Conservation (phyloP, 2,329 filamentous ascomycete genomes). For the Botrytis cinerea region DNA sequence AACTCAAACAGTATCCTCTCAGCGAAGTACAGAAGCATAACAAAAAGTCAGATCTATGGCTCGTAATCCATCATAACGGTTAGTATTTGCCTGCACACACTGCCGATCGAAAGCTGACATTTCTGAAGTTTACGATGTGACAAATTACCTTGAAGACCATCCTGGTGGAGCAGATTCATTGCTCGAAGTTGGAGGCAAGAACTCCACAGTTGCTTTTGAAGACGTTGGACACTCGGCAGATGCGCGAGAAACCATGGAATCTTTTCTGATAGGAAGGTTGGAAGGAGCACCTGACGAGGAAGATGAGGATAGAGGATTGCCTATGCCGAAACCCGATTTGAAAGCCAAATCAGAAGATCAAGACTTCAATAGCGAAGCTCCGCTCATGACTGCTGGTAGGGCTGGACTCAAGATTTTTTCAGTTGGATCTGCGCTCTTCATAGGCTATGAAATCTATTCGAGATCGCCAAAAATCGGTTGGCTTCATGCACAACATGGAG, state of each 20-base stretch:
- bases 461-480: conserved; percentile 24
- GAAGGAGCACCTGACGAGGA: conserved; percentile 26
- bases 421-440: conserved; percentile 15
- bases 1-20: conserved; percentile 31
- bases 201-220: conserved; percentile 79
- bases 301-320: conserved; percentile 23
- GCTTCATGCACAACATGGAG: conserved; percentile 40
- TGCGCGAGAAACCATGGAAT: conserved; percentile 28
- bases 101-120: neutral
- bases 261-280: conserved; percentile 25
- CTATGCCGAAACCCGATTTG: conserved; percentile 26
- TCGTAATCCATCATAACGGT: conserved; percentile 59
- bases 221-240: conserved; percentile 75
- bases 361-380: conserved; percentile 22
- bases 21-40: conserved; percentile 54
- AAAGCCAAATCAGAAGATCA: conserved; percentile 18
- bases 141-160: conserved; percentile 59
- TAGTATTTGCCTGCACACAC: neutral
- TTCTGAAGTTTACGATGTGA: conserved; percentile 57
- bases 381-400: conserved; percentile 21
- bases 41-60: conserved; percentile 52
- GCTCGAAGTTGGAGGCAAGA: conserved; percentile 74
- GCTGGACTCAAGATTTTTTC: conserved; percentile 17
- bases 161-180: conserved; percentile 77
- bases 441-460: conserved; percentile 23